phyloP scores from a whole-genome alignment of 352 stramenopile genomes.

The Phytophthora ramorum region DNA sequence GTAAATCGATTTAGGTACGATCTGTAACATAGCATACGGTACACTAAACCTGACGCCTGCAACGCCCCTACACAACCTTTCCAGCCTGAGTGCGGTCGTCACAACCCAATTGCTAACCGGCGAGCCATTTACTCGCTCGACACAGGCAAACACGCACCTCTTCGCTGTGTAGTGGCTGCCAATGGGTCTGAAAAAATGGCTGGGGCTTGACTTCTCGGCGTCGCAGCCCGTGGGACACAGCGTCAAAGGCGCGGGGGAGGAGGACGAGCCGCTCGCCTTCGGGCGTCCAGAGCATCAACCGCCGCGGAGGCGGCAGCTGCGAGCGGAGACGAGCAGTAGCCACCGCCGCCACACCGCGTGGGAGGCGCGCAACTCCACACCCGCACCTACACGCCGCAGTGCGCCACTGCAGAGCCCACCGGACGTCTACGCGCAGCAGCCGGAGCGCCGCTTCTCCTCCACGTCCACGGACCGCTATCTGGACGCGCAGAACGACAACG shows the following conservation, averaged over 20 bases:
- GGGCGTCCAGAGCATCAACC: constrained; percentile 4
- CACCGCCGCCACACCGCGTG: constrained; percentile 37
- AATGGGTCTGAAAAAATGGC: constrained; percentile 77
- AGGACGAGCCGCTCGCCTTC: constrained; percentile 24
- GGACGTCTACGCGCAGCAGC: constrained; percentile 5
- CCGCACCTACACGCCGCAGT: constrained; percentile 16
- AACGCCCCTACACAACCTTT: constrained; percentile 17
- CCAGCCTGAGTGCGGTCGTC: background rate
- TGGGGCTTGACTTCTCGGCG: constrained; percentile 56
- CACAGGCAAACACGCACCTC: background rate
- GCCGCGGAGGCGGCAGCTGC: constrained; percentile 7
- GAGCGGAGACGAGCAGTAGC: constrained; percentile 11
- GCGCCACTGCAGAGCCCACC: constrained; percentile 9
- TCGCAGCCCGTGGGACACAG: constrained; percentile 30
- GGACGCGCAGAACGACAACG: constrained; percentile 32
- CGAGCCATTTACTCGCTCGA: background rate
- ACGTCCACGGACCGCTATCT: constrained; percentile 29
- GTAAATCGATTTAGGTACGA: background rate
- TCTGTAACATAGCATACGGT: background rate
- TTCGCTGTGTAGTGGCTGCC: constrained; percentile 6
- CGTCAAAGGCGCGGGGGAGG: constrained; percentile 25
- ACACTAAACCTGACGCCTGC: constrained; percentile 22
- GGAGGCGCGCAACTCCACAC: constrained; percentile 16
- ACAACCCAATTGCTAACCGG: constrained; percentile 12
- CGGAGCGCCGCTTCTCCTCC: constrained; percentile 24